A percentile compares a stretch with the other conserved stretches of the same genome.
Conservation (phyloP, 179 eudicot genomes). For the Camellia oleifera region DNA sequence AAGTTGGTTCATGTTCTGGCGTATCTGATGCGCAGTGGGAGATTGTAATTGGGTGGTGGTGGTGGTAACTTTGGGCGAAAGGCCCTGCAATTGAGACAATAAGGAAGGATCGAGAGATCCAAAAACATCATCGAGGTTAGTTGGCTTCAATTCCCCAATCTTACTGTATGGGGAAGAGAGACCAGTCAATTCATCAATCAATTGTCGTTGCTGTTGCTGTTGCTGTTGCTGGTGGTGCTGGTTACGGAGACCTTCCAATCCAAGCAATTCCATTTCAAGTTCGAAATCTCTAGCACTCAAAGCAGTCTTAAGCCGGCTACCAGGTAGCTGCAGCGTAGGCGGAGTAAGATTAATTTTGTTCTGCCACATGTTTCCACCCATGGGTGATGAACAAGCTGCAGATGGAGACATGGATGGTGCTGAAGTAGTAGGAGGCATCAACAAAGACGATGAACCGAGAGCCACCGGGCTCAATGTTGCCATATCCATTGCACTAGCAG, state of each 20-base stretch:
- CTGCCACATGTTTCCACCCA: constrained; percentile 56
- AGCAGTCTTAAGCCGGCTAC: constrained; percentile 67
- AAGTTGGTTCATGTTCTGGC: constrained; percentile 52
- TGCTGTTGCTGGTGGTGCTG: constrained; percentile 37
- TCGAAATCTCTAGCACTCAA: constrained; percentile 63
- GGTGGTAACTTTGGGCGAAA: constrained; percentile 24
- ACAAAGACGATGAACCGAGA: constrained; percentile 38
- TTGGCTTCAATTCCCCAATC: constrained; percentile 51
- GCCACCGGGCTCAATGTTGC: constrained; percentile 33
- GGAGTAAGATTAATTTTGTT: constrained; percentile 55
- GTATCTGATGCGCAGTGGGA: constrained; percentile 34
- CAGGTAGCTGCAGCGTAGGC: constrained; percentile 73
- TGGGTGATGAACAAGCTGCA: constrained; percentile 42
- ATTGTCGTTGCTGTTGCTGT: constrained; percentile 46
- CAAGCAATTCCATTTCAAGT: constrained; percentile 45
- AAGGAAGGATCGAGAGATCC: constrained; percentile 44
- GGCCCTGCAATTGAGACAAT: constrained; percentile 33
- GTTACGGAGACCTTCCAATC: constrained; percentile 32
- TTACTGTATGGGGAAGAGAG: constrained; percentile 49
- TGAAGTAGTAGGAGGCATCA: constrained; percentile 51
- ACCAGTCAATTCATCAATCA: constrained; percentile 64
- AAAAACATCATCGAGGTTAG: constrained; percentile 62
- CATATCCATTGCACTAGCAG: constrained; percentile 49
- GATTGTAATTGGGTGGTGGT: constrained; percentile 37
- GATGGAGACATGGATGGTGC: constrained; percentile 80